phyloP scores from a whole-genome alignment of 169 alveolate species.

The Besnoitia besnoiti region DNA sequence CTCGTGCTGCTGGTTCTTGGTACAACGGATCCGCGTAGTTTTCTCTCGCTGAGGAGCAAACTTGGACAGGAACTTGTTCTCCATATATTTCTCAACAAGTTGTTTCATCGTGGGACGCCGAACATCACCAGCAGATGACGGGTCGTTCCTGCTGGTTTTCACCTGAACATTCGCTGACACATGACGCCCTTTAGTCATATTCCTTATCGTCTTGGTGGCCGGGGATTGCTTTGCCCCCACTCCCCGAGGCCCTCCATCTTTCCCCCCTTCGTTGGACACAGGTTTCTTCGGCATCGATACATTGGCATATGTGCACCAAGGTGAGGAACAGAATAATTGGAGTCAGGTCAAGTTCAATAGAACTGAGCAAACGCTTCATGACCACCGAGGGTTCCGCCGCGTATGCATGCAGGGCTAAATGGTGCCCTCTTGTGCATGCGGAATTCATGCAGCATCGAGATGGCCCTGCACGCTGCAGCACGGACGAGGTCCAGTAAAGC shows the following conservation, averaged over 20 bases:
- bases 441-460: neutral
- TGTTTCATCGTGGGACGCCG: neutral
- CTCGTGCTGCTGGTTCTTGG: neutral
- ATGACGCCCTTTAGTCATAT: neutral
- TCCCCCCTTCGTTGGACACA: neutral
- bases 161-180: neutral
- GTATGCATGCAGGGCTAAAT: neutral
- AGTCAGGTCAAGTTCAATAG: neutral
- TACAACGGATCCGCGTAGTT: neutral
- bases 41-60: constrained; percentile 26
- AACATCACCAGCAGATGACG: neutral
- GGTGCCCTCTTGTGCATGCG: neutral
- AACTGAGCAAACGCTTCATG: neutral
- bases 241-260: neutral
- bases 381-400: neutral
- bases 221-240: neutral
- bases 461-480: no score
- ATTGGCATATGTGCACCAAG: neutral
- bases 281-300: neutral
- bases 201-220: neutral
- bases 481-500: no score
- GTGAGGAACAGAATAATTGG: neutral
- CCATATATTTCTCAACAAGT: constrained; percentile 49
- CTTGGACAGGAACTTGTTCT: constrained; percentile 53
- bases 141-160: neutral